Evolutionary conservation across 805 yeast species (phyloP), one percentile per base, ranked within the genome.

Genomic region (Teunomyces stri): DNA sequence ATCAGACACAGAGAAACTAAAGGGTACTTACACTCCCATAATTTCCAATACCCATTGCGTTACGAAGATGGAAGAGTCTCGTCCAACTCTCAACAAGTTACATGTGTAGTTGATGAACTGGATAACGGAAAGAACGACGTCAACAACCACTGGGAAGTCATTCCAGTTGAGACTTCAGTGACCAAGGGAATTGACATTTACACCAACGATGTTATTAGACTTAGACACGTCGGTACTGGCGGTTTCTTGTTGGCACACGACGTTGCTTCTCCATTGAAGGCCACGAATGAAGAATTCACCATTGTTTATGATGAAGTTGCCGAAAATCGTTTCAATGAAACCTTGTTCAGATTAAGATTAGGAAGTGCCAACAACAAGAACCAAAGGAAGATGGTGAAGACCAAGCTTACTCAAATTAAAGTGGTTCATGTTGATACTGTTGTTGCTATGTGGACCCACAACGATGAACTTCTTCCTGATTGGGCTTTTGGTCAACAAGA

Each of bases 21-120:
- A 1, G 85, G 89, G 12, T 78, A 80, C 47, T 76, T 94, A 59
- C 97, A 94, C 66, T 92, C 98, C 2, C 97, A 91, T 63, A 61
- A 67, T 16, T 79, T 72, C 43, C 68, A 69, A 36, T 94, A 91
- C 65, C 98, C 98, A 34, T 74, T 90, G 56, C 85, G 98, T 64
- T 94, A 94, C 61, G 96, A 91, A 51, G 97, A 94, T 65, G 98
- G 98, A 7, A 84, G 99, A 70, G 76, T 94, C 43, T 90, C 97
- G 1, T 89, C 97, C 5, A 85, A 88, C 65, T 90, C 94, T 49
- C 98, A 94, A 72, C 97, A 91, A 70, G 96, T 94, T 40, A 90
- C 97, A 3, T 85, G 88, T 57, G 66, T 72, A 27, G 68, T 73
- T 49, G 74, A 73, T 42, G 78, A 72, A 21, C 45, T 61, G n/a